phyloP scores from a whole-genome alignment of 805 yeast species.

The Teunomyces stri region DNA sequence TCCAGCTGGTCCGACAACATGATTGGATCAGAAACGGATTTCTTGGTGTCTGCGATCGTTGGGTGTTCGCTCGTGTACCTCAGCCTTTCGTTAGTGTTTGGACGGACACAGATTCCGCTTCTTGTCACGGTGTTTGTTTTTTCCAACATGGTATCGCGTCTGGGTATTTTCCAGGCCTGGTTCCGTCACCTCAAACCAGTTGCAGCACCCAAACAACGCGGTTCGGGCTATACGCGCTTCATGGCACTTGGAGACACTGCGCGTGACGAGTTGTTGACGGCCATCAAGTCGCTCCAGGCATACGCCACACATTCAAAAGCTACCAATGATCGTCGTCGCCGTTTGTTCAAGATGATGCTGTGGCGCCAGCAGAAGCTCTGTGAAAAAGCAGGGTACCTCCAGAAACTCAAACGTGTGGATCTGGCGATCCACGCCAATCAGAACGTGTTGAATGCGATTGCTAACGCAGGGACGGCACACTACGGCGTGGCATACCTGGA shows the following conservation, averaged over 20 bases:
- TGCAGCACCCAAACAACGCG: background rate
- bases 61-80: constrained; percentile 19
- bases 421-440: constrained; percentile 47
- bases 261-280: constrained; percentile 33
- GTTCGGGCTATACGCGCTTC: background rate
- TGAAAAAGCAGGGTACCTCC: constrained; percentile 50
- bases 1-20: background rate
- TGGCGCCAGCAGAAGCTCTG: constrained; percentile 58
- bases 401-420: constrained; percentile 52
- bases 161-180: constrained; percentile 18
- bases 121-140: constrained; percentile 29
- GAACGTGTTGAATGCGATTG: constrained; percentile 44
- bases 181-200: constrained; percentile 6
- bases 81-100: constrained; percentile 15
- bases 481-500: constrained; percentile 46
- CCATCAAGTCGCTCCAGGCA: constrained; percentile 47
- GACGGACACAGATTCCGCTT: constrained; percentile 25
- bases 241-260: constrained; percentile 13
- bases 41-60: constrained; percentile 15
- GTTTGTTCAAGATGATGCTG: constrained; percentile 45
- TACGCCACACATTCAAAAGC: constrained; percentile 39
- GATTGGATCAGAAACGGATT: constrained; percentile 8
- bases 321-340: constrained; percentile 46
- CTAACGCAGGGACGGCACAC: constrained; percentile 37
- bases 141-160: constrained; percentile 32